These are phyloP conservation scores for Dipteronia sinensis DNA, from an alignment of 345 rosid genomes.

Conservation along the genomic window DNA sequence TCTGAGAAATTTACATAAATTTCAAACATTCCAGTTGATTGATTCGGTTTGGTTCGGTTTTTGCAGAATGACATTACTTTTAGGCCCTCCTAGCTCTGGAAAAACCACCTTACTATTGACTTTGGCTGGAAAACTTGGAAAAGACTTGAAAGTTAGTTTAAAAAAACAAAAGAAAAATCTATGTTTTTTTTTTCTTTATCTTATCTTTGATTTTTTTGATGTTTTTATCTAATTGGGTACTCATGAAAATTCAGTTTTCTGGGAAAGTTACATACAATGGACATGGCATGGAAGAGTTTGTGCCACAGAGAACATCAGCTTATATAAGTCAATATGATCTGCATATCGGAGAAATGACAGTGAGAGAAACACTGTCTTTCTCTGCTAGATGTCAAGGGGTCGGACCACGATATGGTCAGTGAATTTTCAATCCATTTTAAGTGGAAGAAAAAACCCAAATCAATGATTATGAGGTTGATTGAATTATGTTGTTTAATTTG, in stretches of 20 bases:
- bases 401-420: conserved; percentile 56
- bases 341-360: conserved; percentile 67
- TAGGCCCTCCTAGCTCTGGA: conserved; percentile 67
- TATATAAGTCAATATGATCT: conserved; percentile 66
- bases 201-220: background rate
- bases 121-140: conserved; percentile 59
- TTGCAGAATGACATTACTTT: conserved; percentile 58
- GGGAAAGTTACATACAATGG: conserved; percentile 71
- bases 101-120: conserved; percentile 59
- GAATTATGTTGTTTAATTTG: background rate
- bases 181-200: no score
- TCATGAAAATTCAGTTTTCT: conserved; percentile 36
- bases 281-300: conserved; percentile 64
- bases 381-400: conserved; percentile 72
- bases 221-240: conserved; percentile 1
- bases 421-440: background rate
- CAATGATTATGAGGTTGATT: conserved; percentile 1
- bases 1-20: background rate
- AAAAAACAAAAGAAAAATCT: no score
- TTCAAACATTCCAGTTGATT: background rate
- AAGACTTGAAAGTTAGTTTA: conserved; percentile 53
- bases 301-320: conserved; percentile 62
- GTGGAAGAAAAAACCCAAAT: background rate
- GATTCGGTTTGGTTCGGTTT: background rate
- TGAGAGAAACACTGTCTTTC: conserved; percentile 65